A percentile compares a stretch with the other conserved stretches of the same genome.
Conservation (phyloP, 352 stramenopile species). For the Globisporangium cystogenes region DNA sequence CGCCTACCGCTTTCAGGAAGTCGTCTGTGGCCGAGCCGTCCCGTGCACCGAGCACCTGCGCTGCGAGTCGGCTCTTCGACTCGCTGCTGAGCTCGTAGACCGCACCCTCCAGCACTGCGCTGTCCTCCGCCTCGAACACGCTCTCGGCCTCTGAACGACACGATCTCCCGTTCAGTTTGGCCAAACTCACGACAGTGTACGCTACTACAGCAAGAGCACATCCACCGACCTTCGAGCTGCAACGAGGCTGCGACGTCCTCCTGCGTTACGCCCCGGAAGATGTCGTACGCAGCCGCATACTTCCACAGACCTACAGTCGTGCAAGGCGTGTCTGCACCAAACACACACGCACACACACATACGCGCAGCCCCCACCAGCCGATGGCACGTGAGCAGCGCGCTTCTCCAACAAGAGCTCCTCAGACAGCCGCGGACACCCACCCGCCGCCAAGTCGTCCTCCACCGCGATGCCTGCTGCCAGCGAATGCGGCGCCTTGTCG, state of each 20-base stretch:
- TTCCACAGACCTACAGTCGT: constrained; percentile 67
- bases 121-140: neutral
- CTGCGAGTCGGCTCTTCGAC: neutral
- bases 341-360: neutral
- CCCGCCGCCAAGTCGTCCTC: constrained; percentile 65
- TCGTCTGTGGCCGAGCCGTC: constrained; percentile 22
- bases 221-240: constrained; percentile 38
- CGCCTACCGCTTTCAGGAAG: constrained; percentile 41
- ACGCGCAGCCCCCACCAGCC: neutral
- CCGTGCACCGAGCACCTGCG: constrained; percentile 6
- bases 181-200: too few species aligned
- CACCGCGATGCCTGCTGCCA: constrained; percentile 31
- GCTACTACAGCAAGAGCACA: neutral
- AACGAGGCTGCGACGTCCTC: constrained; percentile 56
- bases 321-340: constrained; percentile 44
- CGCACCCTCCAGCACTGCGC: constrained; percentile 2
- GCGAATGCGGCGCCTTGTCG: constrained; percentile 17
- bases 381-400: neutral
- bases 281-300: constrained; percentile 52
- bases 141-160: constrained; percentile 1
- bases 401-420: too few species aligned
- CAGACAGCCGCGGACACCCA: constrained; percentile 9
- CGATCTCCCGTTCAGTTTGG: too few species aligned
- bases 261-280: constrained; percentile 52
- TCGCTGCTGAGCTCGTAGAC: constrained; percentile 7